phyloP scores from a whole-genome alignment of 2,329 filamentous ascomycete species.

The Aspergillus cejpii region DNA sequence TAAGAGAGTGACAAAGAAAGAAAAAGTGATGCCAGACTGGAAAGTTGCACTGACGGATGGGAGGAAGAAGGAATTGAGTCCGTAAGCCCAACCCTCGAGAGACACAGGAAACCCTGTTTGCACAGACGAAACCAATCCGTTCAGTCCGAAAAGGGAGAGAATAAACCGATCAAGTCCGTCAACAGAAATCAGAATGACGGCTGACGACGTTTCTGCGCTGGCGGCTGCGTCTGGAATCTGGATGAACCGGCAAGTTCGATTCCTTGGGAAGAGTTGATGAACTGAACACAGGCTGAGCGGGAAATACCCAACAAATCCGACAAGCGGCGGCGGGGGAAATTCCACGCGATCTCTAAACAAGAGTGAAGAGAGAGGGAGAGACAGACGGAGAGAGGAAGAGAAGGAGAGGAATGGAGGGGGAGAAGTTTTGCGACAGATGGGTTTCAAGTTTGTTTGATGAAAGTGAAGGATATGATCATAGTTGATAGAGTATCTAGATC shows the following conservation, averaged over 20 bases:
- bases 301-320: slow-evolving; percentile 20
- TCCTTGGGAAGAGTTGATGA: slow-evolving; percentile 14
- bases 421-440: slow-evolving; percentile 9
- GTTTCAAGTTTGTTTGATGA: slow-evolving; percentile 9
- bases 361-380: slow-evolving; percentile 7
- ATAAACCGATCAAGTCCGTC: slow-evolving; percentile 17
- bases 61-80: slow-evolving; percentile 14
- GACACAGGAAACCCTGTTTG: slow-evolving; percentile 11
- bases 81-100: slow-evolving; percentile 7
- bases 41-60: not conserved
- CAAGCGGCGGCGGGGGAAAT: slow-evolving; percentile 13
- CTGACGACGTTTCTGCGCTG: slow-evolving; percentile 19
- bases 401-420: not conserved
- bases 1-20: slow-evolving; percentile 29
- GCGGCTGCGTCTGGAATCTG: slow-evolving; percentile 24
- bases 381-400: slow-evolving; percentile 1
- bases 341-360: slow-evolving; percentile 3
- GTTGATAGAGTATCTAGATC: not conserved
- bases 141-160: slow-evolving; percentile 13
- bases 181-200: slow-evolving; percentile 11
- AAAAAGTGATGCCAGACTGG: slow-evolving; percentile 15
- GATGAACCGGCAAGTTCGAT: slow-evolving; percentile 23
- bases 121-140: slow-evolving; percentile 17
- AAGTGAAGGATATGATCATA: not conserved
- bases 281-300: slow-evolving; percentile 12